A percentile compares a stretch with the other conserved stretches of the same genome.
phyloP scores from a whole-genome alignment of 2,329 filamentous ascomycete genomes.

The Aspergillus ruber region DNA sequence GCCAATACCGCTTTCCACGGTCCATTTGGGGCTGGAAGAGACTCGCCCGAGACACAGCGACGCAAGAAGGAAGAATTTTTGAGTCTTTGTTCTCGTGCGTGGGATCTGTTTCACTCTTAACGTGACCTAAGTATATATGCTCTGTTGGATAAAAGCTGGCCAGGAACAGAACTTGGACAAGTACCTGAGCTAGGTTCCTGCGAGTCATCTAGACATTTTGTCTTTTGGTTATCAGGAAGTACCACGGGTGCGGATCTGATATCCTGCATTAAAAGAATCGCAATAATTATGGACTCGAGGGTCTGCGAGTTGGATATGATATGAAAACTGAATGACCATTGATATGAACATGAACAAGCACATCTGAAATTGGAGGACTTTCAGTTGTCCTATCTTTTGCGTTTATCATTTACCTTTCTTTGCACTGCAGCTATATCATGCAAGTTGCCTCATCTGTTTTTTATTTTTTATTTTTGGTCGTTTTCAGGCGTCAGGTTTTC shows the following conservation, averaged over 20 bases:
- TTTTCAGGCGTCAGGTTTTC: background rate
- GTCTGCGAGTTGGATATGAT: conserved; percentile 11
- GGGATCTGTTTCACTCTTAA: conserved; percentile 95
- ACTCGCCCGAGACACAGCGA: conserved; percentile 73
- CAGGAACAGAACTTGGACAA: background rate
- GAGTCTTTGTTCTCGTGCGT: conserved; percentile 75
- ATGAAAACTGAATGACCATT: conserved; percentile 12
- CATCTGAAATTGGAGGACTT: background rate
- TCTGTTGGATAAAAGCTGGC: background rate
- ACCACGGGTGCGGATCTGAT: background rate
- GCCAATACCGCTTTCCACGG: conserved; percentile 46
- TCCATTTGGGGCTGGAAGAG: conserved; percentile 73
- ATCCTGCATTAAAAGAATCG: background rate
- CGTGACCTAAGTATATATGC: background rate
- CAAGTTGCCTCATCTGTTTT: background rate
- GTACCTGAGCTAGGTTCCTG: background rate
- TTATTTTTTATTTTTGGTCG: background rate
- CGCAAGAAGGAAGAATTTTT: conserved; percentile 93
- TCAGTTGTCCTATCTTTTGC: background rate
- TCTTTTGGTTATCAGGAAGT: background rate
- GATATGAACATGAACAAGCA: conserved; percentile 14
- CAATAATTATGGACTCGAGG: background rate
- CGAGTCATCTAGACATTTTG: background rate
- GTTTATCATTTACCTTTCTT: conserved; percentile 6
- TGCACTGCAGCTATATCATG: background rate